Evolutionary conservation across 768 basidiomycete species (phyloP), one percentile per base, ranked within the genome.

Genomic region (Phylloporus arenicola): DNA sequence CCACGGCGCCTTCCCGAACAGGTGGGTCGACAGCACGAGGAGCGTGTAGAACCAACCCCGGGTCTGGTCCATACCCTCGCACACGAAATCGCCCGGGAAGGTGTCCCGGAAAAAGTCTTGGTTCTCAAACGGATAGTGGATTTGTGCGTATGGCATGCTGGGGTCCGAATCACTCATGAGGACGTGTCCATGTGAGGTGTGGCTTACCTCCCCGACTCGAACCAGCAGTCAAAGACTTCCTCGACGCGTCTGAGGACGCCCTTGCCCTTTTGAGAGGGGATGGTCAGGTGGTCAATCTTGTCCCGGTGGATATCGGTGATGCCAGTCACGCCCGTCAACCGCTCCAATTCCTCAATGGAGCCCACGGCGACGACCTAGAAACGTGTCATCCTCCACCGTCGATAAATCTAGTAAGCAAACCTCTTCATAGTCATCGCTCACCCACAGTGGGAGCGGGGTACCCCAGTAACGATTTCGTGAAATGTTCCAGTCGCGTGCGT

Each of bases 391-490:
- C 10, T 30, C 29, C 13, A 25, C 13, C 25, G 16, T 5, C 9
- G 14, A 39, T 22, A 16, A 37, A 31, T n/a, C 16, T 25, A 33
- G 42, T 45, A 11, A 27, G 10, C 16, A 10, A 45, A 40, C 92
- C 81, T 99, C 96, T 65, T 92, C 79, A 60, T 81, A 74, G 68
- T 99, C 96, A 1, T 94, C 92, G 62, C 88, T 93, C 24, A 76
- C 91, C 96, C 96, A 99, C 31, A 99, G 73, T 11, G 96, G 96
- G 49, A 99, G 84, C 16, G 96, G 96, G 5, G 94, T 98, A 30
- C 95, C 96, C 94, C 94, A 99, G 67, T 98, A 99, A 43, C 96
- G 81, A 74, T 98, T 98, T 54, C 96, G 81, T n/a, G 94, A 96
- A 56, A 99, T 78, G 64, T 97, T 98, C 96, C 96, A 99, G 64